Percentiles rank a stretch among this genome's conserved stretches.
These are phyloP conservation scores for Lepiota venenata DNA, from an alignment of 768 basidiomycete genomes.

Conservation along the genomic window DNA sequence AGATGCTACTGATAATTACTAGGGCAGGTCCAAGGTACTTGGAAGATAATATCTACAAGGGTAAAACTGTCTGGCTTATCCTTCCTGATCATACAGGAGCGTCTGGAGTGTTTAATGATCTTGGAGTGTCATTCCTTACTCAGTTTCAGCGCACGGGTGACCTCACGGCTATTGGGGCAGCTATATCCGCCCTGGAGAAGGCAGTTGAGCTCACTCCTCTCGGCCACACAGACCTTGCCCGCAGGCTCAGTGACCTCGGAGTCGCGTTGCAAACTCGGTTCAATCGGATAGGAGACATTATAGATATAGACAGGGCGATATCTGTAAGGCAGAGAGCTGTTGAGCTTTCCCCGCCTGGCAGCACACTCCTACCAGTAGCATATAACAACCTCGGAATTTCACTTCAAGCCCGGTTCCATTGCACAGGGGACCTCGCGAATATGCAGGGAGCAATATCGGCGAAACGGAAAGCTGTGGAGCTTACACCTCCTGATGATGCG, in stretches of 20 bases:
- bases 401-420: conserved; percentile 16
- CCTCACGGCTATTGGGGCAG: not conserved
- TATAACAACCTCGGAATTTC: conserved; percentile 15
- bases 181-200: not conserved
- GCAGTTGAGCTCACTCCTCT: not conserved
- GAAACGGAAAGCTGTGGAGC: not conserved
- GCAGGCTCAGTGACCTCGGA: conserved; percentile 13
- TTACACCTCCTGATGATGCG: not conserved
- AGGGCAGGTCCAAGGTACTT: no score
- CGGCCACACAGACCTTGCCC: conserved; percentile 6
- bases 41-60: no score
- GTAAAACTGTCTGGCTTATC: no score
- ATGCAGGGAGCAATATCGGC: conserved; percentile 13
- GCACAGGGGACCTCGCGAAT: conserved; percentile 19
- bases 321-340: conserved; percentile 11
- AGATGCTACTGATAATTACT: no score
- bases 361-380: not conserved
- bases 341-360: conserved; percentile 3
- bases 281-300: conserved; percentile 17
- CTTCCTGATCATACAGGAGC: no score
- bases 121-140: not conserved
- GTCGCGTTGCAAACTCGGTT: conserved; percentile 15
- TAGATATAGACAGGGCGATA: conserved; percentile 21
- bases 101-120: no score
- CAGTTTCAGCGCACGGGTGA: not conserved